Evolutionary conservation across 2,329 filamentous ascomycete species (phyloP), one percentile per base, ranked within the genome.

Genomic region (Calonectria honghensis): DNA sequence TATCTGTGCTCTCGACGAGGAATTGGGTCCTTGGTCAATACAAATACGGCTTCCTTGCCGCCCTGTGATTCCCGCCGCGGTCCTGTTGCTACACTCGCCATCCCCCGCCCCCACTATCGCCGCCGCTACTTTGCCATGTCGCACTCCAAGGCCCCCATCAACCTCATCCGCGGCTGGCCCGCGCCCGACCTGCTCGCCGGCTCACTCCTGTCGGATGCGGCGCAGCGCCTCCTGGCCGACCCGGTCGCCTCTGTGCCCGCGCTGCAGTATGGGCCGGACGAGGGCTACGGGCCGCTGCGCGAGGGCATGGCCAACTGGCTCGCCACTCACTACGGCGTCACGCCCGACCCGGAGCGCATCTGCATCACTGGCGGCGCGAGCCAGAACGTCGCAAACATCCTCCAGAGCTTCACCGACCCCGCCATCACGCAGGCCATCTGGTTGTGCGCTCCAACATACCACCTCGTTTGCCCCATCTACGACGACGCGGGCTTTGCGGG

Each of bases 341-440:
- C 78, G 72, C 78, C 83, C 7, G 87, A 88, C 18, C 81, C 89
- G 5, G 88, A 91, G 3, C 90, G 95, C 39, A 93, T 98, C 69
- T 94, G 93, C 82, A 93, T 98, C 82, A 95, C 94, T 0, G 95
- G 96, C 57, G 96, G 96, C 20, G 96, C 96, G 4, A 95, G 92
- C 77, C 96, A 98, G 87, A 96, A 93, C 82, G 84, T 98, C 3
- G 95, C 94, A 0, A 94, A 92, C 80, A 86, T 98, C 5, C 86
- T 98, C 65, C 91, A 94, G 83, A 94, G 94, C 37, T 98, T 94
- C 81, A 94, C 95, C 0, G 96, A 98, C 83, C 94, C 95, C 1
- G 85, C 88, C 3, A 93, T 93, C 81, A 98, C 96, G 1, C 88
- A 90, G 59, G 91, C 91, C 77, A 88, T 98, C 13, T 98, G 95